Percentiles rank a stretch among this genome's conserved stretches.
phyloP scores from a whole-genome alignment of 495 filamentous ascomycete species.

The Penicillium bovifimosum region DNA sequence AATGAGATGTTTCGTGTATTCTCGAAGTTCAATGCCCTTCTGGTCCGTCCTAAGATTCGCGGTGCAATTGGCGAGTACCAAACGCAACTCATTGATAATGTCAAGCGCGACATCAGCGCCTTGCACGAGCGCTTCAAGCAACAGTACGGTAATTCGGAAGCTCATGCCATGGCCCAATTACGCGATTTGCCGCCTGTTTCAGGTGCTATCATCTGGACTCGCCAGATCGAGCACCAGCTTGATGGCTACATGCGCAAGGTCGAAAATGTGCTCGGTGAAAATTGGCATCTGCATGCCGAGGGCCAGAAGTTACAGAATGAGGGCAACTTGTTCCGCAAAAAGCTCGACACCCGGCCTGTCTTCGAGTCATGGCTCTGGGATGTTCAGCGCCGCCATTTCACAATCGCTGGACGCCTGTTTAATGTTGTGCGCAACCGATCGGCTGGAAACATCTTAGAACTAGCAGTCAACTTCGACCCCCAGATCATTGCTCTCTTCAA shows the following conservation, averaged over 20 bases:
- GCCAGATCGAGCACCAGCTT: slow-evolving; percentile 92
- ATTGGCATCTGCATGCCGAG: slow-evolving; percentile 91
- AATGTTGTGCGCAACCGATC: slow-evolving; percentile 81
- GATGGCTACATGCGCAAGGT: slow-evolving; percentile 97
- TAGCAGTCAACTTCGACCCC: slow-evolving; percentile 92
- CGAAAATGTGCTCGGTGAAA: slow-evolving; percentile 85
- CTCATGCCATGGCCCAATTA: slow-evolving; percentile 94
- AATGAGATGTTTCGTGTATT: slow-evolving; percentile 99
- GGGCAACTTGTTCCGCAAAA: slow-evolving; percentile 87
- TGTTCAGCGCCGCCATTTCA: slow-evolving; percentile 76
- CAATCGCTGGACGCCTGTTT: slow-evolving; percentile 88
- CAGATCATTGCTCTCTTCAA: slow-evolving; percentile 98
- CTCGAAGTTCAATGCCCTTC: slow-evolving; percentile 98
- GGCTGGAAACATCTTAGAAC: slow-evolving; percentile 76
- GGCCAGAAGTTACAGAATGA: slow-evolving; percentile 89
- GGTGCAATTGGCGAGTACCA: slow-evolving; percentile 98
- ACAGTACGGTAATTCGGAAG: slow-evolving; percentile 96
- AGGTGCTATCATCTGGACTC: slow-evolving; percentile 93
- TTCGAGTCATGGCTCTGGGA: slow-evolving; percentile 94
- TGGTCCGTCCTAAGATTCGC: slow-evolving; percentile 94
- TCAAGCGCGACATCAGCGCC: slow-evolving; percentile 87
- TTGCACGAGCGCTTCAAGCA: slow-evolving; percentile 97
- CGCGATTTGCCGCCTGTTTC: slow-evolving; percentile 93
- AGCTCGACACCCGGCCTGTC: slow-evolving; percentile 86
- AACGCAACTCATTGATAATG: slow-evolving; percentile 91